These are phyloP conservation scores for Metarhizium robertsii DNA, from an alignment of 2,329 filamentous ascomycete species.

Conservation along the genomic window DNA sequence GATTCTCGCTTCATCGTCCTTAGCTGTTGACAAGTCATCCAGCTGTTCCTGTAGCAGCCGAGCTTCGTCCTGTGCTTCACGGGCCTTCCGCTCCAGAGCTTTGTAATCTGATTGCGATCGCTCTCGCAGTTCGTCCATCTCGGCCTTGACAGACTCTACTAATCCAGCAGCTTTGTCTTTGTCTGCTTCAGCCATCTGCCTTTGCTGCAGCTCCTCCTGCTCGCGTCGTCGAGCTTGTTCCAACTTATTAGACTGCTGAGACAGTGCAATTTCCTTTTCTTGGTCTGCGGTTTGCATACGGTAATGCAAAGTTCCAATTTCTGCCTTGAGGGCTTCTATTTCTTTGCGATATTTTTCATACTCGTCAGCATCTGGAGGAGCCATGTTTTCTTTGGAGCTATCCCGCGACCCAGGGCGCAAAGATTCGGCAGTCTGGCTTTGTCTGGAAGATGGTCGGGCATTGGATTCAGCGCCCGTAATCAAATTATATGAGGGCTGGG, in stretches of 20 bases:
- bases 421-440: slow-evolving; percentile 30
- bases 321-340: slow-evolving; percentile 76
- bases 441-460: slow-evolving; percentile 29
- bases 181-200: slow-evolving; percentile 49
- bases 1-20: slow-evolving; percentile 60
- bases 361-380: slow-evolving; percentile 47
- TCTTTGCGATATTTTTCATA: slow-evolving; percentile 47
- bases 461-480: slow-evolving; percentile 42
- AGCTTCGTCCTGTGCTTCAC: slow-evolving; percentile 66
- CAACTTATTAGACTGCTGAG: slow-evolving; percentile 76
- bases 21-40: slow-evolving; percentile 56
- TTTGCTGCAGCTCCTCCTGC: slow-evolving; percentile 73
- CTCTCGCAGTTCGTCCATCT: slow-evolving; percentile 43
- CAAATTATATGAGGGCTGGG: slow-evolving; percentile 50
- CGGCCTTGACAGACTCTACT: slow-evolving; percentile 38
- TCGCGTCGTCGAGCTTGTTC: slow-evolving; percentile 70
- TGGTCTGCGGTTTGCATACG: slow-evolving; percentile 80
- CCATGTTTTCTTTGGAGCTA: slow-evolving; percentile 51
- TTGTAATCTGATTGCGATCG: slow-evolving; percentile 46
- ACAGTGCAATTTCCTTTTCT: slow-evolving; percentile 69
- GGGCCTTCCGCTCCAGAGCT: slow-evolving; percentile 57
- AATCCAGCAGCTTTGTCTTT: slow-evolving; percentile 39
- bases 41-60: slow-evolving; percentile 69
- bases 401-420: slow-evolving; percentile 41
- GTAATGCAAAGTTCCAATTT: slow-evolving; percentile 81